phyloP scores from a whole-genome alignment of 305 asterid species.

The Solanum hybrid region DNA sequence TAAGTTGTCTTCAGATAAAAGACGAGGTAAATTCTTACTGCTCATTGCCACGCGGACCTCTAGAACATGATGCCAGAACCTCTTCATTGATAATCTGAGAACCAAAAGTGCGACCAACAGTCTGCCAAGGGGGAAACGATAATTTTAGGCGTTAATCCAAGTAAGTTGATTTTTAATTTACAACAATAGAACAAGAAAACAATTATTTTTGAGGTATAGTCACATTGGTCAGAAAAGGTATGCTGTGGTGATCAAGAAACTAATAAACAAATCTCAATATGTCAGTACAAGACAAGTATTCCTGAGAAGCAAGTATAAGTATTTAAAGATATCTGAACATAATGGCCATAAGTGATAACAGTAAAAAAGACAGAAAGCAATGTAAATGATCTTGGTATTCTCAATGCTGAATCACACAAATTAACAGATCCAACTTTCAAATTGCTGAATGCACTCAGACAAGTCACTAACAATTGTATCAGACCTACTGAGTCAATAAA shows the following conservation, averaged over 20 bases:
- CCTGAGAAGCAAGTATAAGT: not conserved
- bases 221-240: not conserved
- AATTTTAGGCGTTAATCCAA: constrained; percentile 1
- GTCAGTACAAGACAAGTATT: not conserved
- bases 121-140: constrained; percentile 36
- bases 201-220: not conserved
- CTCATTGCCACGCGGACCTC: constrained; percentile 88
- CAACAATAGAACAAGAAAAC: not conserved
- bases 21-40: constrained; percentile 42
- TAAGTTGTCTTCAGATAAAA: not conserved
- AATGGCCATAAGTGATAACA: not conserved
- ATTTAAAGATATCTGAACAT: not conserved
- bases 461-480: not conserved
- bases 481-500: not conserved
- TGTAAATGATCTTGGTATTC: not conserved
- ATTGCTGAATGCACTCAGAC: not conserved
- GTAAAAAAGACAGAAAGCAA: not conserved
- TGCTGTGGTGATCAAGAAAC: no score
- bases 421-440: no score
- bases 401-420: no score
- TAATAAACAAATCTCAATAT: not conserved
- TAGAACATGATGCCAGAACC: constrained; percentile 68
- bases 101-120: constrained; percentile 57
- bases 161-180: not conserved
- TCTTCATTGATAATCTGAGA: constrained; percentile 56